Conservation (phyloP, 495 filamentous ascomycete species). For the Podospora anserina region DNA sequence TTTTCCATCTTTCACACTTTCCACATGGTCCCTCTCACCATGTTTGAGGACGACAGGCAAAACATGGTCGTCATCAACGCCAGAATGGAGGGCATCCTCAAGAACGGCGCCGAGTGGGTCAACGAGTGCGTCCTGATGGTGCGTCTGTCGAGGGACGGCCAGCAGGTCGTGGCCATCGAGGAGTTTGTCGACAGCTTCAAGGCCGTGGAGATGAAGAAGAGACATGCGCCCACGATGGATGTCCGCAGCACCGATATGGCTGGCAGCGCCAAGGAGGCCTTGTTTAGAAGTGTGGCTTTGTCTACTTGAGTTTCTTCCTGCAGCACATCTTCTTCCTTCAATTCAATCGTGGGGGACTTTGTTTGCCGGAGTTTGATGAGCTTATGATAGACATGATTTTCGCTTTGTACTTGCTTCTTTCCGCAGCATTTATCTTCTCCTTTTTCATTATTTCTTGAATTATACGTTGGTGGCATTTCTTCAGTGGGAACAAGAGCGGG, state of each 20-base stretch:
- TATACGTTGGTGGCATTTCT: not conserved
- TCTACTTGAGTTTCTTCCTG: slow-evolving; percentile 24
- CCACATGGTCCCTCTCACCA: slow-evolving; percentile 34
- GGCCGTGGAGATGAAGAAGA: slow-evolving; percentile 37
- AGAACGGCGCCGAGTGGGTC: slow-evolving; percentile 28
- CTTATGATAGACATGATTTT: not conserved
- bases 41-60: slow-evolving; percentile 34
- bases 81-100: slow-evolving; percentile 35
- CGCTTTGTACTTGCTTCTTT: not conserved
- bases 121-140: slow-evolving; percentile 46
- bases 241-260: not conserved
- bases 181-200: slow-evolving; percentile 46
- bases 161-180: slow-evolving; percentile 28
- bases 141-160: slow-evolving; percentile 29
- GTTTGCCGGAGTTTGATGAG: not conserved
- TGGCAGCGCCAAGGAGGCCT: not conserved
- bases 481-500: not conserved
- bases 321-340: not conserved
- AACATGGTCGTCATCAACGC: slow-evolving; percentile 34
- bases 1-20: slow-evolving; percentile 41
- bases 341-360: not conserved
- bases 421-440: not conserved
- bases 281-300: slow-evolving; percentile 23
- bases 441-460: not conserved
- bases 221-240: slow-evolving; percentile 33